Evolutionary conservation across 2,329 filamentous ascomycete genomes (phyloP), one percentile per base, ranked within the genome.

Genomic region (Phoma sp.): DNA sequence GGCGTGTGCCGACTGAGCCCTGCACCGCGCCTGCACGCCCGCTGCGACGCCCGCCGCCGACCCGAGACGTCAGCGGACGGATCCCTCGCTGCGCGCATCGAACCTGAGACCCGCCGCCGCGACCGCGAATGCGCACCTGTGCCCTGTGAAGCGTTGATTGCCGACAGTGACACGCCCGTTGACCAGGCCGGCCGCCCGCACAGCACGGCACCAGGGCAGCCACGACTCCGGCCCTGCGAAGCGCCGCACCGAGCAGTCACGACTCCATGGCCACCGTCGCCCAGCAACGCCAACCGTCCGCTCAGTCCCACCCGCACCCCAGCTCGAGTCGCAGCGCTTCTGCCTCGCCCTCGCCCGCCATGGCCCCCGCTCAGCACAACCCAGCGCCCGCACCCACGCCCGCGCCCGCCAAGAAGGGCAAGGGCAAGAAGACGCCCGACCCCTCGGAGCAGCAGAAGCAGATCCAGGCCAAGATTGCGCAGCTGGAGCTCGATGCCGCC

Each of bases 401-500:
- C 39, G 77, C 84, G 51, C 78, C 83, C 15, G 75, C 83, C 39
- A 95, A 92, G 80, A 95, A 95, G 77, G 85, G 82, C 50, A 96
- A 96, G 79, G 86, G 83, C 64, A 96, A 96, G 80, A 96, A 96
- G 78, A 81, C 84, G 9, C 80, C 91, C 61, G 93, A 96, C 73
- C 90, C 91, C 17, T 91, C 86, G 67, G 95, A 98, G 77, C 92
- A 93, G 39, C 92, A 92, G 57, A 96, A 96, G 77, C 84, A 97
- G 61, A 85, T 99, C 45, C 89, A 93, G 59, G 92, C 93, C 58
- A 92, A 96, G 72, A 97, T 99, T 72, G 93, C 92, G 18, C 95
- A 98, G 78, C 81, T 99, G 54, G 95, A 99, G 76, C 90, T 92
- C 59, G 93, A 97, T 81, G 91, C 90, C 42, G 92, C 92, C 10